These are phyloP conservation scores for Hypocreales sp. DNA, from an alignment of 2,329 filamentous ascomycete species.

Conservation along the genomic window DNA sequence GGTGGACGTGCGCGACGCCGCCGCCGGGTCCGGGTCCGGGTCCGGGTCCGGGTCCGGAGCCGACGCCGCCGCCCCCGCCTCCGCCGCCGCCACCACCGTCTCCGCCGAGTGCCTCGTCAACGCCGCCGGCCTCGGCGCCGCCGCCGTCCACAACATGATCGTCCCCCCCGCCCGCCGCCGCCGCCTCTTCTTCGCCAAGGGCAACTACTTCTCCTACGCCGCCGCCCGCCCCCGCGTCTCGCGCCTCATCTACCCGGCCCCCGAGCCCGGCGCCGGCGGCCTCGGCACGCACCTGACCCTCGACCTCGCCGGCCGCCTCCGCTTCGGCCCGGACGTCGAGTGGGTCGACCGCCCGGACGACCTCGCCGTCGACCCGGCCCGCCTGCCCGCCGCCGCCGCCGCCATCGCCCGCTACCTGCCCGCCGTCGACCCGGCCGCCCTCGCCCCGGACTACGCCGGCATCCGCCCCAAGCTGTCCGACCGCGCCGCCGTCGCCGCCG, in stretches of 20 bases:
- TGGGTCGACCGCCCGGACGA: slow-evolving; percentile 66
- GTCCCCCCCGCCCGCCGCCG: slow-evolving; percentile 39
- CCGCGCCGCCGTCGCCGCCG: slow-evolving; percentile 42
- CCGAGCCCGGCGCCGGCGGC: slow-evolving; percentile 65
- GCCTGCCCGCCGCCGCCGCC: slow-evolving; percentile 49
- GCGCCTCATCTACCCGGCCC: slow-evolving; percentile 78
- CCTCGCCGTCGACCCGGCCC: slow-evolving; percentile 47
- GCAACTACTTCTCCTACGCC: slow-evolving; percentile 82
- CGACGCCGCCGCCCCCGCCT: not conserved
- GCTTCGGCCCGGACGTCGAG: slow-evolving; percentile 90
- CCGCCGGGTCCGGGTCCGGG: too few relatives aligned
- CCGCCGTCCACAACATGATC: slow-evolving; percentile 68
- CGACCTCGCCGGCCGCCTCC: slow-evolving; percentile 68
- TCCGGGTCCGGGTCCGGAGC: too few relatives aligned
- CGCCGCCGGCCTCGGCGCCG: slow-evolving; percentile 67
- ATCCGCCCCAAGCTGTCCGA: slow-evolving; percentile 70
- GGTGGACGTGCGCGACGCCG: slow-evolving; percentile 36
- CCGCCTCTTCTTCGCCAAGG: slow-evolving; percentile 73
- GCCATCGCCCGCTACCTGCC: slow-evolving; percentile 75
- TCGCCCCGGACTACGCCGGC: slow-evolving; percentile 76
- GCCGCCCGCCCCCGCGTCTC: slow-evolving; percentile 45
- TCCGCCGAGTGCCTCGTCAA: slow-evolving; percentile 71
- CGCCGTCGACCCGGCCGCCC: slow-evolving; percentile 44
- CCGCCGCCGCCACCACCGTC: slow-evolving; percentile 38
- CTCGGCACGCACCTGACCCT: slow-evolving; percentile 89